These are phyloP conservation scores for Leccinum subfulvum DNA, from an alignment of 1,284 basidiomycete genomes.

Conservation along the genomic window DNA sequence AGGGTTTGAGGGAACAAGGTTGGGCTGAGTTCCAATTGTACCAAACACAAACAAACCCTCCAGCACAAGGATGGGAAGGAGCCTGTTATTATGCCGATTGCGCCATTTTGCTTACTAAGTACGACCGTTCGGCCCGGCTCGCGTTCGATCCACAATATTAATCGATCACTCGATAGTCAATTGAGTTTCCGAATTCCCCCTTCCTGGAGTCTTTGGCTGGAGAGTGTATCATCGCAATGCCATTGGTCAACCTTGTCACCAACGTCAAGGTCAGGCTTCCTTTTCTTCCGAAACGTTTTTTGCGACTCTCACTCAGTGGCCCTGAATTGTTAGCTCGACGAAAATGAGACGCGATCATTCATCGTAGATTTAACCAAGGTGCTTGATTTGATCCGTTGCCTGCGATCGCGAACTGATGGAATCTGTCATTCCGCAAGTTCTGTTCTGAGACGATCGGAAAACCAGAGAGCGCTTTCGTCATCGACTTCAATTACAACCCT, in stretches of 20 bases:
- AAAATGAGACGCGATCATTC: constrained; percentile 9
- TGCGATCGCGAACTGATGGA: background rate
- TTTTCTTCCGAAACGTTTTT: background rate
- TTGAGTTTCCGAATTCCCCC: background rate
- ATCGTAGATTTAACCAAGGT: constrained; percentile 11
- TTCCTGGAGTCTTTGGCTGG: background rate
- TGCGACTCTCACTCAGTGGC: background rate
- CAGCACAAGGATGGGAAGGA: too few species aligned
- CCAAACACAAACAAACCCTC: too few species aligned
- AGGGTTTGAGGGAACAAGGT: too few species aligned
- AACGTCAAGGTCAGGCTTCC: constrained; percentile 49
- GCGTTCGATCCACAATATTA: too few species aligned
- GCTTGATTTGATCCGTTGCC: background rate
- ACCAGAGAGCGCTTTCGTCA: constrained; percentile 50
- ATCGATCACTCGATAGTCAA: background rate
- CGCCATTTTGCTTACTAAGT: too few species aligned
- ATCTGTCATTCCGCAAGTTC: constrained; percentile 35
- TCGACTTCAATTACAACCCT: constrained; percentile 54
- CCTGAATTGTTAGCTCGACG: constrained; percentile 1
- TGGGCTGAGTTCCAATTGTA: too few species aligned
- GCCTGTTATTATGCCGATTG: too few species aligned
- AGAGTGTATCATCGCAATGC: constrained; percentile 1
- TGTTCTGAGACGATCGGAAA: constrained; percentile 42
- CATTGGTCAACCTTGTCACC: constrained; percentile 49
- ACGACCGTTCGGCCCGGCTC: too few species aligned